Evolutionary conservation across 129 eudicot species (phyloP).

Genomic region (Helianthus annuus): DNA sequence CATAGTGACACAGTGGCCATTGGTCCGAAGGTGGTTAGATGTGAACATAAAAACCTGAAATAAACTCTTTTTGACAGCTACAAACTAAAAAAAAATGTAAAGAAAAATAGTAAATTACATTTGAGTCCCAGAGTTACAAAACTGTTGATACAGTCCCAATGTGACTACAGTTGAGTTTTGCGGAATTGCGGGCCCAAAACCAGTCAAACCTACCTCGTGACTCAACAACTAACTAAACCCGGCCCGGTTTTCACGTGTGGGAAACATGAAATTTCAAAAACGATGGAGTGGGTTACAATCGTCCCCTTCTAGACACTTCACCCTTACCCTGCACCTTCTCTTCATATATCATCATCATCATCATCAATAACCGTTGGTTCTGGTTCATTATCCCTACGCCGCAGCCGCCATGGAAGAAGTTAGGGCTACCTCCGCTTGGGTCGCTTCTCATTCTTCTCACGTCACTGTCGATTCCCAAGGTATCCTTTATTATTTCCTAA

Average conservation of each 20-base stretch:
- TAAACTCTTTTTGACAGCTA: no score
- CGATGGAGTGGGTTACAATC: constrained; percentile 14
- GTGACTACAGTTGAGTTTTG: not conserved
- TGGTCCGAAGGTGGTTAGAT: no score
- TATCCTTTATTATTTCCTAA: constrained; percentile 1
- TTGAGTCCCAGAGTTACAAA: not conserved
- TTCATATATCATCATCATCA: not conserved
- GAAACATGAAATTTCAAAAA: constrained; percentile 37
- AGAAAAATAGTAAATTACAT: not conserved
- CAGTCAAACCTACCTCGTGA: constrained; percentile 23
- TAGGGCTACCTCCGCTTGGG: constrained; percentile 78
- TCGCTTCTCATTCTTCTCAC: constrained; percentile 79
- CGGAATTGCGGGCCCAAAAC: constrained; percentile 3
- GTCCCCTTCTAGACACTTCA: constrained; percentile 7
- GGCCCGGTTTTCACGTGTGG: constrained; percentile 16
- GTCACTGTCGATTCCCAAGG: constrained; percentile 76
- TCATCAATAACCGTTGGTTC: constrained; percentile 3
- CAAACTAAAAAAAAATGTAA: not conserved
- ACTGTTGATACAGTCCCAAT: constrained; percentile 9
- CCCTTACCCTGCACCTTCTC: constrained; percentile 24
- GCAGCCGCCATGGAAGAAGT: constrained; percentile 72
- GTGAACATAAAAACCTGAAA: no score
- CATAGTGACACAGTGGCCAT: no score
- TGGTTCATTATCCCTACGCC: constrained; percentile 9
- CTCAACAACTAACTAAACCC: constrained; percentile 1